Conservation (phyloP, 805 yeast species). For the Yarrowia sp. region DNA sequence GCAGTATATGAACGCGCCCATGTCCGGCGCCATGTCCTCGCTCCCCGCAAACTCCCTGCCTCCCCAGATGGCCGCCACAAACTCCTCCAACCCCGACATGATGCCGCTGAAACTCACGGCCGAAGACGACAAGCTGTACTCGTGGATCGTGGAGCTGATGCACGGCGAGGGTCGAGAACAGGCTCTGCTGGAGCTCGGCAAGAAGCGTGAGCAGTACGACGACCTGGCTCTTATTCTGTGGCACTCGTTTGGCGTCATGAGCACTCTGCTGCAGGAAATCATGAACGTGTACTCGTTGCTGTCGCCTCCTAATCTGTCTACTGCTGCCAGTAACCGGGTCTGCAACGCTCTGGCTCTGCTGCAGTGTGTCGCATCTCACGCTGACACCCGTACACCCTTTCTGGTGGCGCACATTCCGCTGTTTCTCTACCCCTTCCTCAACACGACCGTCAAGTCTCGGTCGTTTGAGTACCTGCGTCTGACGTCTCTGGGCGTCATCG, state of each 20-base stretch:
- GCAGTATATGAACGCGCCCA: not conserved
- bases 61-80: not conserved
- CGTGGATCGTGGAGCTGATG: conserved; percentile 86
- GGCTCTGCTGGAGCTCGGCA: conserved; percentile 87
- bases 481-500: conserved; percentile 93
- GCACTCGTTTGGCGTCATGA: conserved; percentile 97
- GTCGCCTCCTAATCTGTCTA: conserved; percentile 80
- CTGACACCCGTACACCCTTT: conserved; percentile 81
- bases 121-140: conserved; percentile 79
- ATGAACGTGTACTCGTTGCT: conserved; percentile 85
- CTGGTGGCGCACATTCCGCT: conserved; percentile 88
- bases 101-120: conserved; percentile 27
- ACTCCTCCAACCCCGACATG: conserved; percentile 7
- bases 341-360: conserved; percentile 92
- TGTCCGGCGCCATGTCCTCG: not conserved
- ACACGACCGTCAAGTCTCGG: conserved; percentile 85
- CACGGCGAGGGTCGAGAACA: conserved; percentile 91
- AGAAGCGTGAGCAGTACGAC: conserved; percentile 90
- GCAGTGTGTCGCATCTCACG: conserved; percentile 96
- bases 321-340: conserved; percentile 86
- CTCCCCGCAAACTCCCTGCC: not conserved
- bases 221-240: conserved; percentile 90
- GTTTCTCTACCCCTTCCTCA: conserved; percentile 88
- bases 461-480: conserved; percentile 91
- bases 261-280: conserved; percentile 84